Evolutionary conservation across 352 stramenopile genomes (phyloP).

Genomic region (Phytopythium delawarense): DNA sequence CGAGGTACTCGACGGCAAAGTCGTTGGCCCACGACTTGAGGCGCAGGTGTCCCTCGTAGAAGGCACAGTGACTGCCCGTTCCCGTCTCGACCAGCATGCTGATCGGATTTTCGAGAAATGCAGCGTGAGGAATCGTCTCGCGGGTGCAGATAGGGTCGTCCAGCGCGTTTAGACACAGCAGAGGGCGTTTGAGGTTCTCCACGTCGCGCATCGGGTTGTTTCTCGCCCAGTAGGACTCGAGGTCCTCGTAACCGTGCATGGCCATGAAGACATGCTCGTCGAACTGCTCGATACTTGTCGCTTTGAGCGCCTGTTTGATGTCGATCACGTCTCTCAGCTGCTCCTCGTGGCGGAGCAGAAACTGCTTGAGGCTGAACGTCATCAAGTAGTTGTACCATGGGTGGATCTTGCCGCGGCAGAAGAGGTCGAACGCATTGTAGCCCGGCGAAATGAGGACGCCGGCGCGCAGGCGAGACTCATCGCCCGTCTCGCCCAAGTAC

Average conservation of each 20-base stretch:
- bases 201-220: conserved; percentile 79
- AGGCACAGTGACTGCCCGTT: conserved; percentile 71
- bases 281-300: conserved; percentile 61
- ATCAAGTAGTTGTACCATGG: conserved; percentile 76
- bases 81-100: conserved; percentile 20
- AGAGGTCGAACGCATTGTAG: conserved; percentile 75
- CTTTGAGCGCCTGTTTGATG: conserved; percentile 34
- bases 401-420: conserved; percentile 60
- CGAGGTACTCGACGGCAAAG: conserved; percentile 65
- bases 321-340: conserved; percentile 47
- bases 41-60: conserved; percentile 54
- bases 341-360: conserved; percentile 46
- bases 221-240: conserved; percentile 60
- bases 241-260: conserved; percentile 64
- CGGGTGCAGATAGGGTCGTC: conserved; percentile 78
- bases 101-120: conserved; percentile 45
- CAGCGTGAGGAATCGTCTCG: conserved; percentile 60
- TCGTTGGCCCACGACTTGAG: conserved; percentile 62
- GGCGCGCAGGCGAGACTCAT: conserved; percentile 41
- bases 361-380: conserved; percentile 68
- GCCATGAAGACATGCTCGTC: conserved; percentile 78
- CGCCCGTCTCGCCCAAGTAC: conserved; percentile 64
- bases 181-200: conserved; percentile 42
- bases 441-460: conserved; percentile 71
- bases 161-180: conserved; percentile 72